Base-by-base conservation (phyloP, 139 green algal species). In the Micractinium sp. region DNA sequence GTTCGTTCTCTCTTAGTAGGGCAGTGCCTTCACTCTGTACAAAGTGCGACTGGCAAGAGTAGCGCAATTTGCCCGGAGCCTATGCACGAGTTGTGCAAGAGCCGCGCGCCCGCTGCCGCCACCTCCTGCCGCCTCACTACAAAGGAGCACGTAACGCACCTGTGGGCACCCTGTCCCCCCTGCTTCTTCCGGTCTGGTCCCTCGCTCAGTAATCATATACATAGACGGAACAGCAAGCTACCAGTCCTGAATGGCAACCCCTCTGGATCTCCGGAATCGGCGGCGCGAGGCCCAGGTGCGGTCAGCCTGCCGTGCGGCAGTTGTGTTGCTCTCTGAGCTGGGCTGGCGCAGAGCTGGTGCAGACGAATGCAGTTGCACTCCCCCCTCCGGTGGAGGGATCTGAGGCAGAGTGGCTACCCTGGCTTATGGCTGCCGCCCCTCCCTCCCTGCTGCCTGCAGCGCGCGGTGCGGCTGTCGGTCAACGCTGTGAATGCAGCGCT, bases 261-360 rank as follows among this genome's bases (percentile, higher is more conserved):
- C 90, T 27, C 47, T 92, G 3, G 90, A 92, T 36, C n/a, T 92
- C 20, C 63, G 90, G 41, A 92, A 92, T 69, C 66, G 86, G 35
- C 69, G 87, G 14, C 56, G 86, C n/a, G 90, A 90, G 38, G 90
- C 90, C 23, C 90, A 92, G 90, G 90, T 36, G 77, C 18, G 76
- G 1, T 56, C 16, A 82, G 77, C 75, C 16, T n/a, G 16, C 75
- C 13, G 13, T 39, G 73, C 31, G 73, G 3, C 73, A 39, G 15
- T 25, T 38, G 73, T 27, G 14, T 41, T 79, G 73, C 73, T 7
- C 67, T 3, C 25, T 29, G 25, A 31, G 25, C 25, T 29, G 25
- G 27, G 25, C 27, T 16, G 67, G 27, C 25, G 5, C 4, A 29
- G 7, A 35, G 67, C 25, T 75, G 20, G 31, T 81, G 22, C 38